phyloP scores from a whole-genome alignment of 2,329 filamentous ascomycete genomes.

The Microsporum ferrugineum region DNA sequence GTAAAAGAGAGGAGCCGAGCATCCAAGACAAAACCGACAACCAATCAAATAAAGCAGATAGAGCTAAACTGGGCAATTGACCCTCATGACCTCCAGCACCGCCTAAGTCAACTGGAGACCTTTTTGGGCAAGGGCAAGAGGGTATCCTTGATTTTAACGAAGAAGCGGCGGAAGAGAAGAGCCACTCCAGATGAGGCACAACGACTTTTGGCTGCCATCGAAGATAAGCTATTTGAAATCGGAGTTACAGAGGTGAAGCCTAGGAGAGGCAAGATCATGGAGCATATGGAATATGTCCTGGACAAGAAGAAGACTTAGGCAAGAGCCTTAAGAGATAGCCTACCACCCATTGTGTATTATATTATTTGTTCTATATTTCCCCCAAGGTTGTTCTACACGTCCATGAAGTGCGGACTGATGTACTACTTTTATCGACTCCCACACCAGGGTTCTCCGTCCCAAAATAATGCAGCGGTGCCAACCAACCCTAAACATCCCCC shows the following conservation, averaged over 20 bases:
- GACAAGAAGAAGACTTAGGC: conserved; percentile 21
- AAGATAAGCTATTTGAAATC: conserved; percentile 34
- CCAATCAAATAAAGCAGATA: conserved; percentile 53
- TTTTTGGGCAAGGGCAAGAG: conserved; percentile 65
- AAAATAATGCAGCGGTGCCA: too few species aligned
- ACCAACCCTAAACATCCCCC: too few species aligned
- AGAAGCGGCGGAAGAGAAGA: conserved; percentile 52
- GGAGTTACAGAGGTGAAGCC: conserved; percentile 31
- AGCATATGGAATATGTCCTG: conserved; percentile 27
- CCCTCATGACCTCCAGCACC: conserved; percentile 59
- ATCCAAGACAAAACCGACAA: conserved; percentile 29
- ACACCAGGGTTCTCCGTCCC: too few species aligned
- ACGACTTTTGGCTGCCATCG: conserved; percentile 44
- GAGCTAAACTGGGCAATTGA: conserved; percentile 86
- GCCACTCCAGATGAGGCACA: conserved; percentile 52
- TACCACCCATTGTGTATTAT: background rate
- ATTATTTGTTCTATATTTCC: background rate
- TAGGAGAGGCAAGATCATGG: conserved; percentile 33
- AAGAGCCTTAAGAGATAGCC: background rate
- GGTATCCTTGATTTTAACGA: conserved; percentile 62
- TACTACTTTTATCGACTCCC: too few species aligned
- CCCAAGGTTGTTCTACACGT: background rate
- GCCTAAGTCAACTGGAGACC: conserved; percentile 52
- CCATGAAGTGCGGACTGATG: too few species aligned
- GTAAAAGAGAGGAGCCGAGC: conserved; percentile 33